Evolutionary conservation across 495 filamentous ascomycete species (phyloP), one percentile per base, ranked within the genome.

Genomic region (Podospora anserina): DNA sequence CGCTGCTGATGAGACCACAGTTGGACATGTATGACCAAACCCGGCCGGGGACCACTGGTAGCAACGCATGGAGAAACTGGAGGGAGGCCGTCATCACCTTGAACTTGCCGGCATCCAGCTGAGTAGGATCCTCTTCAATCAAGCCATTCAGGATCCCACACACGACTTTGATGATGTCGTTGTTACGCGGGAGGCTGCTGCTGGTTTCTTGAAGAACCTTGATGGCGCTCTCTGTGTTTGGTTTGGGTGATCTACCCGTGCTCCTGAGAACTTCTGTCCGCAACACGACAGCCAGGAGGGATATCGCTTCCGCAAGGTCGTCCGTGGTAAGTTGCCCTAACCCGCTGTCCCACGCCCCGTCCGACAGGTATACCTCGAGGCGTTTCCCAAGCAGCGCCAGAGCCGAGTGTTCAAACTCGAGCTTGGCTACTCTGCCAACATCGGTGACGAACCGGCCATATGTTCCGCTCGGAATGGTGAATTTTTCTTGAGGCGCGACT

Each of bases 21-120:
- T 92, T 84, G 5, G 90, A 85, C 74, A 99, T 86, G 73, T 94
- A 92, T 4, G 93, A 91, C 94, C 94, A 99, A 2, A 97, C 88
- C 67, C 94, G 82, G 58, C 88, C 88, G 4, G 94, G 94, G 28
- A 89, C 81, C n/a, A 96, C 79, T 5, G 83, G 80, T 4, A 92
- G 75, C 11, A 95, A 78, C 20, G 87, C 87, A 67, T 89, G 83
- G 16, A 94, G 84, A 69, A 98, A 97, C 55, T 91, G 90, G 49
- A 92, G 72, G 71, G 92, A 97, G 44, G 88, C 87, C 39, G 90
- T 83, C 27, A 94, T 82, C 39, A 92, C 82, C 6, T 88, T 84
- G 20, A 91, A 80, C 30, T 84, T 86, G 5, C 81, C 69, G 15
- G 84, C 83, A 26, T 85, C 84, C 32, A 78, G 71, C 2, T 79